Conservation (phyloP, 352 stramenopile genomes). For the Globisporangium acanthophoron region DNA sequence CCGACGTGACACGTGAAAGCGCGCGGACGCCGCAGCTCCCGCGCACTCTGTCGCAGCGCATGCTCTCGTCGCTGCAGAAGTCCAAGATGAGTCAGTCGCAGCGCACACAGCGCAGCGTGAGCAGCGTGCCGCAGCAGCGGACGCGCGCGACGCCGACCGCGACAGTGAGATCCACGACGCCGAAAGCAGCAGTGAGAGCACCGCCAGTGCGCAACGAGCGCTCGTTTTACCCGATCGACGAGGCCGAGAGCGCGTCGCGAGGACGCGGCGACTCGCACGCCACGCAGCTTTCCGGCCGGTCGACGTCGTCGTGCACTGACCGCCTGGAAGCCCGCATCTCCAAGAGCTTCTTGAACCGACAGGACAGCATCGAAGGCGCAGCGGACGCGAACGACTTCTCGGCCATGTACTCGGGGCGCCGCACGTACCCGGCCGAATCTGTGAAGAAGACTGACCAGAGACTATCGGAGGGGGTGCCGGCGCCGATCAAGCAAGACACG, state of each 20-base stretch:
- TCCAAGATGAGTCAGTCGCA: slow-evolving; percentile 21
- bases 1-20: background rate
- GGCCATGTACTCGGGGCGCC: slow-evolving; percentile 48
- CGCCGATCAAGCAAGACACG: slow-evolving; percentile 18
- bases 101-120: slow-evolving; percentile 1
- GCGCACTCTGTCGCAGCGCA: slow-evolving; percentile 54
- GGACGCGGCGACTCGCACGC: slow-evolving; percentile 13
- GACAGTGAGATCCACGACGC: too few relatives aligned
- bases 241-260: background rate
- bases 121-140: slow-evolving; percentile 1
- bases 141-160: slow-evolving; percentile 2
- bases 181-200: background rate
- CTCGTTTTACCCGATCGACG: slow-evolving; percentile 6
- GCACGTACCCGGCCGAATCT: slow-evolving; percentile 63
- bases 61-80: slow-evolving; percentile 51
- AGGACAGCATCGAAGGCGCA: slow-evolving; percentile 21
- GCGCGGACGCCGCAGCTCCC: slow-evolving; percentile 7
- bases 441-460: slow-evolving; percentile 39
- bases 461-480: slow-evolving; percentile 27
- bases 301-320: slow-evolving; percentile 35
- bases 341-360: slow-evolving; percentile 33
- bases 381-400: slow-evolving; percentile 34
- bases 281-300: slow-evolving; percentile 22
- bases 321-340: slow-evolving; percentile 66
- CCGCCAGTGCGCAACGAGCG: slow-evolving; percentile 8